Evolutionary conservation across 495 filamentous ascomycete genomes (phyloP), one percentile per base, ranked within the genome.

Genomic region (Friedmanniomyces endolithicus): DNA sequence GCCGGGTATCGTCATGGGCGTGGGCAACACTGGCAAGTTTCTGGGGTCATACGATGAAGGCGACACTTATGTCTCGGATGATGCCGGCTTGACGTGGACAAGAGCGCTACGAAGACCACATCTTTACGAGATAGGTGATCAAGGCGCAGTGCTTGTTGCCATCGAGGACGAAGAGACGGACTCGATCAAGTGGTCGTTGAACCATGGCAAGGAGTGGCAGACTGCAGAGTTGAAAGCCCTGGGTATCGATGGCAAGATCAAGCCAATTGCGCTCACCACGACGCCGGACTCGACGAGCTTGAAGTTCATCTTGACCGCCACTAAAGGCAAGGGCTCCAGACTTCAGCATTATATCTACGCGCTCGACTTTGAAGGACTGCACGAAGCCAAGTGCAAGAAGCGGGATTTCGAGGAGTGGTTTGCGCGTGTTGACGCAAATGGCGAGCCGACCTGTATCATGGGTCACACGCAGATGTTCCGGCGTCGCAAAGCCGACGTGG

Each of bases 61-160:
- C 23, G 77, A 86, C 64, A 76, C 94, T 1, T 98, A 81, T 60
- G 78, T 96, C 37, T 96, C 92, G 1, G 88, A 94, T 57, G 85
- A 97, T 68, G 92, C 88, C 4, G 92, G 92, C 37, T 65, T 84
- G 52, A 94, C 81, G 12, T 98, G 92, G 92, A 76, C 61, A 6
- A 70, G 74, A 59, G 86, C 82, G 1, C 74, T 82, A 6, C 71
- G 89, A 20, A 83, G 84, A n/a, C 83, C 90, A 6, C 88, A 97
- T 67, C 90, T 86, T 65, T 97, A 95, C 68, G 88, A 94, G 63
- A 90, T 96, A 68, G 92, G 90, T 27, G 89, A 95, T 57, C 80
- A 90, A 59, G 92, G 92, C 6, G 84, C 88, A 22, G 79, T 97
- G 22, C 73, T 98, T 2, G 75, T 95, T 33, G 92, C 92, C 8